phyloP scores from a whole-genome alignment of 1,284 basidiomycete genomes.

The Cryptococcus sp. region DNA sequence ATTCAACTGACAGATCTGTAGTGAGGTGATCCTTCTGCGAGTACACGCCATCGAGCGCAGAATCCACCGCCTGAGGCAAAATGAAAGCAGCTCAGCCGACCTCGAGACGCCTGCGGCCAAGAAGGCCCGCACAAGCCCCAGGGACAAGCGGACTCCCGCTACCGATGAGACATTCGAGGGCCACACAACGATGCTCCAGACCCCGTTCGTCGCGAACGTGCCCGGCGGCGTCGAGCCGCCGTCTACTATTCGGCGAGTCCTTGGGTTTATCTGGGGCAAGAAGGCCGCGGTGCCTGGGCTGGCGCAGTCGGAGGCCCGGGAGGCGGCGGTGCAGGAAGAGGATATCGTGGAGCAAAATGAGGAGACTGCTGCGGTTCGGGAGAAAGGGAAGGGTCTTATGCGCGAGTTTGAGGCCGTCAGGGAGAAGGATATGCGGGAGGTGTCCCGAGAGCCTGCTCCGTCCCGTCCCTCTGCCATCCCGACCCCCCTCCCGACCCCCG shows the following conservation, averaged over 20 bases:
- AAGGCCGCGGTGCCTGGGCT: not conserved
- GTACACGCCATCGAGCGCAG: conserved; percentile 33
- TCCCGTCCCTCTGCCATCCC: not conserved
- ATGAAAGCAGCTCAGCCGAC: not conserved
- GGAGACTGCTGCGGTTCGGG: not conserved
- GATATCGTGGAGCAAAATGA: not conserved
- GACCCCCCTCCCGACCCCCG: not conserved
- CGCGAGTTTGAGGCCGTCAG: conserved; percentile 1
- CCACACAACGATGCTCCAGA: conserved; percentile 2
- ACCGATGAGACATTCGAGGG: conserved; percentile 7
- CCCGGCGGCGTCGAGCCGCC: conserved; percentile 12
- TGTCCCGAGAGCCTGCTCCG: not conserved
- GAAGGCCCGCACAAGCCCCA: not conserved
- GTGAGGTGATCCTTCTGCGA: conserved; percentile 25
- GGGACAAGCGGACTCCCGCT: not conserved
- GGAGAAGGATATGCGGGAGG: not conserved
- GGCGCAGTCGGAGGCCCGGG: too few relatives aligned
- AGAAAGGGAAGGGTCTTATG: conserved; percentile 1
- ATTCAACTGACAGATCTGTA: conserved; percentile 2
- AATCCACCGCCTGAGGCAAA: conserved; percentile 11
- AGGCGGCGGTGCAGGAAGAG: too few relatives aligned
- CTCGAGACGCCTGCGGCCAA: conserved; percentile 6
- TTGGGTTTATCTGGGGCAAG: conserved; percentile 20
- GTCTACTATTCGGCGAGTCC: conserved; percentile 25
- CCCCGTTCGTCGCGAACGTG: not conserved